Base-by-base conservation (phyloP, 345 rosid species). In the Gynandropsis gynandra region DNA sequence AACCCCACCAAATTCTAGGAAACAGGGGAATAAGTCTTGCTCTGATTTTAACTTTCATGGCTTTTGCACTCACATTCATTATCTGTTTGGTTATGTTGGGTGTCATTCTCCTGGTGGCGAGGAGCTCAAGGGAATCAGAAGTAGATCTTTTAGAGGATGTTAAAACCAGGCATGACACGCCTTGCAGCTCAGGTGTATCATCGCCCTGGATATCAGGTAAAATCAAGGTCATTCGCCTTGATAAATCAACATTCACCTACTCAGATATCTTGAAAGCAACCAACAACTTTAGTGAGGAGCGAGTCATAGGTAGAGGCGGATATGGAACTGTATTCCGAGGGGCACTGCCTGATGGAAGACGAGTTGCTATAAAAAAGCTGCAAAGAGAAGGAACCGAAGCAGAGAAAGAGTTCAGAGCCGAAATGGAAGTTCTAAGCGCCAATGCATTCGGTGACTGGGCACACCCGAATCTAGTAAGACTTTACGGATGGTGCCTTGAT, bases 341-440 rank as follows among this genome's bases (percentile, higher is more conserved):
- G 19, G 62, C 73, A 24, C 66, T 90, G 39, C 92, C 92, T 2
- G 90, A 83, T 34, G 96, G 96, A 14, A 77, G 89, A 69, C 74
- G 82, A 62, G 89, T 90, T 20, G 98, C 98, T 20, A 87, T 90
- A 13, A 90, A 90, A 74, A 84, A 82, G 77, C 85, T 82, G 9
- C 96, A 80, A 49, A 77, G 87, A 33, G 80, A 84, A 74, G 98
- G 95, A 53, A 60, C 50, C 0, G 95, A 90, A 46, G 98, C 96
- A 0, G 98, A 90, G 67, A 84, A 59, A 52, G 98, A 87, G 50
- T 87, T 90, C 61, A 74, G 72, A 50, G 78, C 96, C 6, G 98
- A 90, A 62, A 90, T 90, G 98, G 98, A 87, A 64, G 92, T 87
- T n/a, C 58, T 87, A 10, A 65, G 80, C 29, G 87, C 89, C 20